A percentile compares a stretch with the other conserved stretches of the same genome.
phyloP scores from a whole-genome alignment of 176 grass and related monocot genomes.

The Ampelocalamus luodianensis region DNA sequence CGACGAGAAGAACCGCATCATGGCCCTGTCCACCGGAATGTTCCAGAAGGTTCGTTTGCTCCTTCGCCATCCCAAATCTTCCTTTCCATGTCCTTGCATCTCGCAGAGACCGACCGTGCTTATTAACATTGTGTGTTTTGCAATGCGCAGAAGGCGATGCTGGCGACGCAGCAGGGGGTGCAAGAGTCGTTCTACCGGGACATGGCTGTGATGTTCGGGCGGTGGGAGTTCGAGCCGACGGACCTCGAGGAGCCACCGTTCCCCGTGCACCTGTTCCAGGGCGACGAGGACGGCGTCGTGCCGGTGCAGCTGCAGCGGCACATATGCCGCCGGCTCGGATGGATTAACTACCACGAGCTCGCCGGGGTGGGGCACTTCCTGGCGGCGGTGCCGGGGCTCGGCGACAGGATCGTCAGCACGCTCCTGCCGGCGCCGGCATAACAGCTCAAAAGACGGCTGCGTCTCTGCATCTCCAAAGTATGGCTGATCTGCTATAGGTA shows the following conservation, averaged over 20 bases:
- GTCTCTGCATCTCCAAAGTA: neutral
- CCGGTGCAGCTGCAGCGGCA: constrained; percentile 83
- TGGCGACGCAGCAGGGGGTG: constrained; percentile 75
- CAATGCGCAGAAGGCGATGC: constrained; percentile 37
- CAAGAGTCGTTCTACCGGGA: constrained; percentile 90
- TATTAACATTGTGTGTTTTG: neutral
- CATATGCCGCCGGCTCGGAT: constrained; percentile 66
- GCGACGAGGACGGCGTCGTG: constrained; percentile 88
- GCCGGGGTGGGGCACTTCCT: constrained; percentile 65
- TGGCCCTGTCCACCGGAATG: constrained; percentile 42
- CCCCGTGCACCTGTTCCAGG: constrained; percentile 91
- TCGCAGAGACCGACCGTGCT: neutral
- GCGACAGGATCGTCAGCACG: constrained; percentile 66
- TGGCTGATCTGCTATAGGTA: constrained; percentile 24
- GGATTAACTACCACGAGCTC: constrained; percentile 84
- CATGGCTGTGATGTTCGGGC: constrained; percentile 93
- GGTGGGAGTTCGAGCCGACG: constrained; percentile 93
- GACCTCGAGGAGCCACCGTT: constrained; percentile 65
- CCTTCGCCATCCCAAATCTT: neutral
- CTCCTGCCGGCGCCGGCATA: constrained; percentile 32
- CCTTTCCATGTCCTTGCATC: neutral
- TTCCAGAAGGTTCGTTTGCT: constrained; percentile 56
- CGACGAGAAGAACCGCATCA: constrained; percentile 64
- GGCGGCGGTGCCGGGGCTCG: constrained; percentile 60
- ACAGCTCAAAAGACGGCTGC: neutral